Evolutionary conservation across 345 rosid species (phyloP).

Genomic region (Brassica rapa): DNA sequence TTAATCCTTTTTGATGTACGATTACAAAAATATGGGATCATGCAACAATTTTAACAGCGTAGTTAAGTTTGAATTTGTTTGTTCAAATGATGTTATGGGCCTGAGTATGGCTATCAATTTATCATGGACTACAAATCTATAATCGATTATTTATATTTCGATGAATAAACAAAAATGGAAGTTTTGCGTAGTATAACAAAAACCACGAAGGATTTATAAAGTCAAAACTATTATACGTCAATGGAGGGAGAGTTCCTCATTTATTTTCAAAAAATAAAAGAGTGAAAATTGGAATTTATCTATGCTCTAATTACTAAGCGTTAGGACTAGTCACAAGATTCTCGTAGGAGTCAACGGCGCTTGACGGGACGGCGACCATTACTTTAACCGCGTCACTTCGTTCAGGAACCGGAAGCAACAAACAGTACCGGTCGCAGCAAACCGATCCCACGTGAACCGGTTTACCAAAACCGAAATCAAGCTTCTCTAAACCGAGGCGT

Average conservation of each 20-base stretch:
- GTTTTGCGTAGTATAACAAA: too few species aligned
- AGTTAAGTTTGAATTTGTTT: too few species aligned
- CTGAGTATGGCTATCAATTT: too few species aligned
- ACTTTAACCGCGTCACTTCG: constrained; percentile 63
- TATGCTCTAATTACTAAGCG: not conserved
- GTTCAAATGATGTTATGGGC: too few species aligned
- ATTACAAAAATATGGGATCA: not conserved
- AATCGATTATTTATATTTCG: too few species aligned
- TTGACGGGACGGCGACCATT: constrained; percentile 73
- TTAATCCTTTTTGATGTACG: not conserved
- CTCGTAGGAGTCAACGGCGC: constrained; percentile 59
- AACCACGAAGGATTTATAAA: too few species aligned
- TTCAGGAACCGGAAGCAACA: constrained; percentile 63
- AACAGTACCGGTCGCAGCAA: constrained; percentile 73
- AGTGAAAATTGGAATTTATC: constrained; percentile 17
- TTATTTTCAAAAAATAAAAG: not conserved
- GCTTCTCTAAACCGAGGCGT: constrained; percentile 69
- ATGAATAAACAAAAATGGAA: too few species aligned
- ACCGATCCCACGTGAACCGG: constrained; percentile 70
- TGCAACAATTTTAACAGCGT: too few species aligned
- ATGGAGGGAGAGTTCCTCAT: constrained; percentile 18
- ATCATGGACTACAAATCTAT: too few species aligned
- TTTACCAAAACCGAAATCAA: constrained; percentile 78
- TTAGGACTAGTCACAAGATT: constrained; percentile 49
- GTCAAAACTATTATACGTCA: not conserved